Base-by-base conservation (phyloP, 441 rosid species). In the Erodium moschatum region DNA sequence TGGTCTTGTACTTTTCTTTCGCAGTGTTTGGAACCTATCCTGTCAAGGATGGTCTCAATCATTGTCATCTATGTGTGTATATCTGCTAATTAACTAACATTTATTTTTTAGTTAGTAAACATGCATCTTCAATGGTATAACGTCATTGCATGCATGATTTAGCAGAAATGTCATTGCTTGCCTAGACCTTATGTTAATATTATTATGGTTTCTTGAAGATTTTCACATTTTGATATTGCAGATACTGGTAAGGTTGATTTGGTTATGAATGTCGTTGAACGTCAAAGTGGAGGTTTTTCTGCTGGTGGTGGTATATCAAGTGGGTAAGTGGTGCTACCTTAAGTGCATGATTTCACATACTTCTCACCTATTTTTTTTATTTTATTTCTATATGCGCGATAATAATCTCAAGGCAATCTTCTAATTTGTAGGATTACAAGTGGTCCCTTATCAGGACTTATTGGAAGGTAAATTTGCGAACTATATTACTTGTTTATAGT, bases 381-480 rank as follows among this genome's bases (percentile, higher is more conserved):
- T 64, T 58, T 65, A 67, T 71, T 61, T 68, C 46, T 27, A 2
- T 56, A 67, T 66, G 20, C 21, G 40, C 75, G 42, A 65, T 27
- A 66, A 52, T 18, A 6, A 70, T 69, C 69, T 11, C 71, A 67
- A 64, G 68, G 52, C 76, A 29, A 19, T 21, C 58, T 70, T 46
- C 69, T 15, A 6, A 73, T 69, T 80, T 80, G 72, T 77, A 92
- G 96, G 86, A 92, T 89, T 44, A 89, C 95, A 64, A 88, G 90
- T 81, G 97, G 90, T 76, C 96, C 91, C 75, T 76, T 92, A 33
- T 85, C 95, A 15, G 90, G 97, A 81, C 86, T 89, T 54, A 85
- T 89, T 76, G 95, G 97, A 74, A 92, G 96, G 96, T 91, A 82
- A 73, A 64, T 5, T 24, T 62, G 20, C 35, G 21, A 21, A 48